phyloP scores from a whole-genome alignment of 345 rosid species.

The Microcos paniculata region DNA sequence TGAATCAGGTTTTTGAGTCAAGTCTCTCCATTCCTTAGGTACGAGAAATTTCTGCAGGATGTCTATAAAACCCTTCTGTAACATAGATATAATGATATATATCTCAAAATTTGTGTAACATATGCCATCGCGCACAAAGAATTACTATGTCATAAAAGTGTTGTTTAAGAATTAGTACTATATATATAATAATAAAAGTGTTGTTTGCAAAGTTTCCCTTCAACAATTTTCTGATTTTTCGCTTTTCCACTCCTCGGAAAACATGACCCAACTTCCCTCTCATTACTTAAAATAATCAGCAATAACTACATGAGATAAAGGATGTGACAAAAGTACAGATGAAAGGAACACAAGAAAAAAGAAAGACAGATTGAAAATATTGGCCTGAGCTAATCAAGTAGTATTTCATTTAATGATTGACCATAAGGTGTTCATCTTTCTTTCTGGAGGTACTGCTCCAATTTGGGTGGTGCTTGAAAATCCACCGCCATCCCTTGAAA shows the following conservation, averaged over 20 bases:
- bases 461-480: conserved; percentile 61
- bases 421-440: conserved; percentile 28
- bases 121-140: no score
- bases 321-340: neutral
- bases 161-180: no score
- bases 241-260: neutral
- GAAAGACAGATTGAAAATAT: neutral
- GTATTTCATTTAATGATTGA: conserved; percentile 18
- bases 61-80: no score
- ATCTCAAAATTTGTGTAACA: no score
- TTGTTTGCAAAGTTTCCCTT: no score
- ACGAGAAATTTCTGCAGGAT: no score
- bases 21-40: neutral
- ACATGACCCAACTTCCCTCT: neutral
- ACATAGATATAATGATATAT: no score
- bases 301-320: neutral
- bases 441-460: conserved; percentile 39
- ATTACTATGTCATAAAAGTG: no score
- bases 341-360: neutral
- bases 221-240: no score
- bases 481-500: conserved; percentile 95
- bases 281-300: neutral
- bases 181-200: no score
- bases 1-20: neutral
- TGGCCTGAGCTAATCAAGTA: neutral